Conservation (phyloP, 352 stramenopile genomes). For the Pythium dissimile region DNA sequence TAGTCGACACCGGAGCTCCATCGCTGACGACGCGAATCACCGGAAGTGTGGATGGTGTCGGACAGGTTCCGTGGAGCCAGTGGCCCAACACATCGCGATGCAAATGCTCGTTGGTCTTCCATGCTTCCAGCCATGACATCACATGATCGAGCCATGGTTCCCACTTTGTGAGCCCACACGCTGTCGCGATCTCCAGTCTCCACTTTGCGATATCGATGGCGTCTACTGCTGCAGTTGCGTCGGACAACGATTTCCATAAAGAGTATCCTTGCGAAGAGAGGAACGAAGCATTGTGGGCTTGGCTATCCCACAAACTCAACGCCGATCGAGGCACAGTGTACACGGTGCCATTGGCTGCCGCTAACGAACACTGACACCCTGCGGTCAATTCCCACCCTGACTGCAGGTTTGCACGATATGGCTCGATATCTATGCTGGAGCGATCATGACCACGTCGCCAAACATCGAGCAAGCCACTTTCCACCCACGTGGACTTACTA, state of each 20-base stretch:
- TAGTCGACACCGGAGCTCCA: conserved; percentile 13
- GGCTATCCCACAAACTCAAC: conserved; percentile 40
- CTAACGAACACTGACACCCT: conserved; percentile 40
- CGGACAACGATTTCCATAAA: conserved; percentile 35
- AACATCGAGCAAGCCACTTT: conserved; percentile 48
- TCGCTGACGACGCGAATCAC: conserved; percentile 16
- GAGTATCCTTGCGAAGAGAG: conserved; percentile 32
- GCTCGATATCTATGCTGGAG: conserved; percentile 47
- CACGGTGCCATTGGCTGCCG: conserved; percentile 26
- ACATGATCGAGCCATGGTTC: conserved; percentile 56
- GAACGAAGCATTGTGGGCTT: conserved; percentile 34
- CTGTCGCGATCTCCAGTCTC: conserved; percentile 25
- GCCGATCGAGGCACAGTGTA: conserved; percentile 48
- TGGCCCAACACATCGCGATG: conserved; percentile 57
- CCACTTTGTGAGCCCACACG: conserved; percentile 31
- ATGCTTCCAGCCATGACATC: conserved; percentile 47
- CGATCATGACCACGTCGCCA: conserved; percentile 50
- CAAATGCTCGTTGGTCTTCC: conserved; percentile 49
- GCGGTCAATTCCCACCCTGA: conserved; percentile 44
- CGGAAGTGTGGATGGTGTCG: conserved; percentile 32
- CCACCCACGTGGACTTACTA: conserved; percentile 29
- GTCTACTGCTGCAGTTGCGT: conserved; percentile 7
- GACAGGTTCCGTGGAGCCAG: conserved; percentile 58
- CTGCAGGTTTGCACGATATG: conserved; percentile 47
- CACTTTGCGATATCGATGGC: conserved; percentile 3